Conservation (phyloP, 805 yeast species). For the Lipomyces sp. region DNA sequence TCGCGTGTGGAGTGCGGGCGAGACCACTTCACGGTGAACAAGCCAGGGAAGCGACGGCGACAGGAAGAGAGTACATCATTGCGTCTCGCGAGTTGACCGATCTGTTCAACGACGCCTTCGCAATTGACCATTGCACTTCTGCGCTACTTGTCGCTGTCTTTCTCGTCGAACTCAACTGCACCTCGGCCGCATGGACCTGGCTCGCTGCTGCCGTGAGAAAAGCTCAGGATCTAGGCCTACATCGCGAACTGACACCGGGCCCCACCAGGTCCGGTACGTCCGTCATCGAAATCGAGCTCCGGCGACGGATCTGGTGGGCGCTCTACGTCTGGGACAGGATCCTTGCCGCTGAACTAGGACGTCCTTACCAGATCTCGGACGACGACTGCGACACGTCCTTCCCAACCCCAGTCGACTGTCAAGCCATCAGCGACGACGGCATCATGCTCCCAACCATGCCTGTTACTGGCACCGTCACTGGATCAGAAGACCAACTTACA, state of each 20-base stretch:
- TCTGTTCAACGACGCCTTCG: constrained; percentile 32
- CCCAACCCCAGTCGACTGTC: constrained; percentile 35
- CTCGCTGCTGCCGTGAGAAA: constrained; percentile 35
- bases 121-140: constrained; percentile 32
- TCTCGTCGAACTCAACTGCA: constrained; percentile 37
- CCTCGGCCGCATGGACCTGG: constrained; percentile 40
- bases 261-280: constrained; percentile 2
- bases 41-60: constrained; percentile 24
- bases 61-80: constrained; percentile 27
- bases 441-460: constrained; percentile 1
- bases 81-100: constrained; percentile 23
- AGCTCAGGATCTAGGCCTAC: constrained; percentile 36
- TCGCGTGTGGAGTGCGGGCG: constrained; percentile 40
- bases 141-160: constrained; percentile 39
- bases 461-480: neutral
- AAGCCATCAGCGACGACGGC: constrained; percentile 17
- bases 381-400: constrained; percentile 33
- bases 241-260: constrained; percentile 14
- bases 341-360: constrained; percentile 34
- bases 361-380: constrained; percentile 28
- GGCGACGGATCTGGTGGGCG: constrained; percentile 42
- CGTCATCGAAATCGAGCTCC: constrained; percentile 24
- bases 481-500: neutral
- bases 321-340: constrained; percentile 39
- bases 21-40: constrained; percentile 31